phyloP scores from a whole-genome alignment of 306 rosid species.

The Morella rubra region DNA sequence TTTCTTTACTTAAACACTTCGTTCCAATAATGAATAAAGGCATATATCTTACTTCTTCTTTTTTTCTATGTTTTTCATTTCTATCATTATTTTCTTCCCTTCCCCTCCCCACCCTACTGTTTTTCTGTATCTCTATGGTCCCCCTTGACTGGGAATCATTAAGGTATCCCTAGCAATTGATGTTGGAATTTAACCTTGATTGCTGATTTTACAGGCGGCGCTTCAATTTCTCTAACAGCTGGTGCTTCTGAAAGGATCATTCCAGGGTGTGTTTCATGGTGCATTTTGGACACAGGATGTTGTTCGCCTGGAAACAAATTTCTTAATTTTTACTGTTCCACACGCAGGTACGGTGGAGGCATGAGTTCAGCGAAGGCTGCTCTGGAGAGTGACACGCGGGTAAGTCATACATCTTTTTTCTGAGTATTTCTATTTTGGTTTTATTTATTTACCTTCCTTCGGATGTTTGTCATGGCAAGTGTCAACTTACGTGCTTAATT shows the following conservation, averaged over 20 bases:
- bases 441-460: not conserved
- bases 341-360: constrained; percentile 92
- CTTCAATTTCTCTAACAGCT: constrained; percentile 89
- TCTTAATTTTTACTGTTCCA: constrained; percentile 5
- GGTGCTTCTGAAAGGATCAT: constrained; percentile 93
- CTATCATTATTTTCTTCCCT: not conserved
- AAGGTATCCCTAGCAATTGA: not conserved
- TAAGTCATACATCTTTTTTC: constrained; percentile 22
- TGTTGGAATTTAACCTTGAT: not conserved
- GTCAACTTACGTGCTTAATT: not conserved
- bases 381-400: constrained; percentile 91
- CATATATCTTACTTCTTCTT: constrained; percentile 29
- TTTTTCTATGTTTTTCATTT: not conserved
- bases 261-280: constrained; percentile 65
- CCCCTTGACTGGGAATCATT: not conserved
- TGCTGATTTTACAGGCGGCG: constrained; percentile 55
- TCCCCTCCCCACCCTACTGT: not conserved
- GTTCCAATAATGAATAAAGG: constrained; percentile 90
- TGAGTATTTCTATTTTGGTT: not conserved
- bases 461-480: not conserved
- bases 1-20: constrained; percentile 84
- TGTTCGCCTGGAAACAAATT: not conserved
- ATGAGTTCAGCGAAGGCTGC: constrained; percentile 99
- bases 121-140: not conserved
- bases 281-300: constrained; percentile 5